Percentiles rank a stretch among this genome's conserved stretches.
Conservation (phyloP, 2,329 filamentous ascomycete genomes). For the Monilinia laxa region DNA sequence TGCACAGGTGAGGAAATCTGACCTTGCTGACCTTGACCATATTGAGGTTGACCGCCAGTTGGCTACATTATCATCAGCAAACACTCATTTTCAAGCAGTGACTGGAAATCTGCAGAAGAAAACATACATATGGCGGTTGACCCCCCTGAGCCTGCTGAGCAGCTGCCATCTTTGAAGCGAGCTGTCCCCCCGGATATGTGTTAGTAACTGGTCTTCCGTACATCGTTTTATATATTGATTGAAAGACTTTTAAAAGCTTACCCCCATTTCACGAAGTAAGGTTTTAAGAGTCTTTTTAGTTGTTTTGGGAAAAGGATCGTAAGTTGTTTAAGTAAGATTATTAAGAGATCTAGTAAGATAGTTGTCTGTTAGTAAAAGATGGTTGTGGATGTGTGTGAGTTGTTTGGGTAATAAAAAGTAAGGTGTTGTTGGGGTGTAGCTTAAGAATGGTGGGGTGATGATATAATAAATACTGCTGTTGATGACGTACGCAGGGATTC, state of each 20-base stretch:
- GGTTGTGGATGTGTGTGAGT: background rate
- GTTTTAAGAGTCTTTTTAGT: conserved; percentile 17
- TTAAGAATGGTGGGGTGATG: conserved; percentile 18
- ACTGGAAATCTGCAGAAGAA: no score
- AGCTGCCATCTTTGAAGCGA: conserved; percentile 24
- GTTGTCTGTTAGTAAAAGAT: background rate
- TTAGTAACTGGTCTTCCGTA: conserved; percentile 22
- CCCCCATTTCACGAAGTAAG: conserved; percentile 21
- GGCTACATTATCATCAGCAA: conserved; percentile 18
- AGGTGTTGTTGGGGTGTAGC: conserved; percentile 2
- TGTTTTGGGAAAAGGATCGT: background rate
- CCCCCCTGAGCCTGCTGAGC: conserved; percentile 20
- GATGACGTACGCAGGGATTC: conserved; percentile 17
- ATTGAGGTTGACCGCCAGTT: conserved; percentile 16
- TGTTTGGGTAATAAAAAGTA: background rate
- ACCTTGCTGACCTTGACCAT: conserved; percentile 17
- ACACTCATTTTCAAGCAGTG: background rate
- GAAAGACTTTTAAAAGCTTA: conserved; percentile 22
- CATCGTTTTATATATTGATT: conserved; percentile 2
- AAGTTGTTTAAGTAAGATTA: conserved; percentile 1
- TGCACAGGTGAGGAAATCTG: conserved; percentile 16
- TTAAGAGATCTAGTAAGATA: background rate
- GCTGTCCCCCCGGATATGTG: conserved; percentile 17
- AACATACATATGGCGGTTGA: conserved; percentile 21
- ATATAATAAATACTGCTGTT: conserved; percentile 1